phyloP scores from a whole-genome alignment of 306 rosid genomes.

The Cercis canadensis region DNA sequence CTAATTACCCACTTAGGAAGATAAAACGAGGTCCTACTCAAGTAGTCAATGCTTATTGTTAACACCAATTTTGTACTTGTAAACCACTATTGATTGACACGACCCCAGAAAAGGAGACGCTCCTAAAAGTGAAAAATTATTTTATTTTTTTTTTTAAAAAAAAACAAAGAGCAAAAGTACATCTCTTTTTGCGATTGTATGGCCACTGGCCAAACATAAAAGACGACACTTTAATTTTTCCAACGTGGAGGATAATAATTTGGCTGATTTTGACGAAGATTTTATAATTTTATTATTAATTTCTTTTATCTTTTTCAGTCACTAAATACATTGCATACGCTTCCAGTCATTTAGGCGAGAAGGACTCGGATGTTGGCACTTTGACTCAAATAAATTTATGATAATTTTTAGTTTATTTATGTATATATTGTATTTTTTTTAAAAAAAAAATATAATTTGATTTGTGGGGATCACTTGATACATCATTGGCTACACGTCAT shows the following conservation, averaged over 20 bases:
- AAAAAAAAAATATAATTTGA: too few species aligned
- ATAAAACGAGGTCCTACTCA: slow-evolving; percentile 40
- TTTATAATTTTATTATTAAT: not conserved
- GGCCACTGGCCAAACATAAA: slow-evolving; percentile 22
- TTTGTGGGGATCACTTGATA: too few species aligned
- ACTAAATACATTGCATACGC: not conserved
- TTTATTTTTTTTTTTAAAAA: too few species aligned
- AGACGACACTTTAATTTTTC: slow-evolving; percentile 38
- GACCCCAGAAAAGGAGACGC: slow-evolving; percentile 40
- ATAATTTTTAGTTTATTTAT: too few species aligned
- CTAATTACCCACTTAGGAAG: slow-evolving; percentile 15
- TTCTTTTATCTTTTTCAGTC: not conserved
- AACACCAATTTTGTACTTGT: slow-evolving; percentile 52
- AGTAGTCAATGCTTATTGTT: slow-evolving; percentile 52
- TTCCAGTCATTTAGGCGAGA: not conserved
- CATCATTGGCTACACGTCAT: too few species aligned
- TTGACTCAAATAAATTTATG: too few species aligned
- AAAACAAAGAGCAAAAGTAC: slow-evolving; percentile 39
- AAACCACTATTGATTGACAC: slow-evolving; percentile 33
- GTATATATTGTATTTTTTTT: too few species aligned
- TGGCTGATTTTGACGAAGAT: slow-evolving; percentile 26
- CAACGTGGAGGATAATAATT: not conserved
- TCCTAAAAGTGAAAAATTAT: slow-evolving; percentile 42
- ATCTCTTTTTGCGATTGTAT: slow-evolving; percentile 43
- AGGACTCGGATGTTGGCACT: too few species aligned